These are phyloP conservation scores for Eremomyces bilateralis DNA, from an alignment of 495 filamentous ascomycete species.

Conservation along the genomic window DNA sequence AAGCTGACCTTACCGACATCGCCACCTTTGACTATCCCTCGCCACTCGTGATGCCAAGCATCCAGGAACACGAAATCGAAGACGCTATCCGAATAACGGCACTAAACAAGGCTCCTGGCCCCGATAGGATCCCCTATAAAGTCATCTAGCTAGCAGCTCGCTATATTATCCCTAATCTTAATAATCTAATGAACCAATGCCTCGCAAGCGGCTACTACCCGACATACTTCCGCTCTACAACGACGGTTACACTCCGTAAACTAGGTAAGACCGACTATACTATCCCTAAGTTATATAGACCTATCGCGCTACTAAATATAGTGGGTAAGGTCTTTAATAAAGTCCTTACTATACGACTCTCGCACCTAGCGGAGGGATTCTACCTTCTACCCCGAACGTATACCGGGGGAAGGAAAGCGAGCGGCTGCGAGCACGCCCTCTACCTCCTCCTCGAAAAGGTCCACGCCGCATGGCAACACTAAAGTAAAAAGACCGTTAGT, in stretches of 20 bases:
- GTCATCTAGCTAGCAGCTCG: conserved; percentile 6
- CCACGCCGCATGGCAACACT: conserved; percentile 5
- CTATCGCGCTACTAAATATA: conserved; percentile 18
- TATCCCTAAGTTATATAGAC: conserved; percentile 14
- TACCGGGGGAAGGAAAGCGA: conserved; percentile 8
- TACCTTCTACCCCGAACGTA: conserved; percentile 12
- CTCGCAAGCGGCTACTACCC: conserved; percentile 11
- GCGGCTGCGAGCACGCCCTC: conserved; percentile 11
- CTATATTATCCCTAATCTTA: conserved; percentile 1
- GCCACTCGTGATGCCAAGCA: conserved; percentile 7
- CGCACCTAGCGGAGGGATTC: conserved; percentile 9
- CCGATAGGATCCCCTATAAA: conserved; percentile 11
- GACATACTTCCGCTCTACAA: conserved; percentile 11
- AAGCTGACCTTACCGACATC: conserved; percentile 14
- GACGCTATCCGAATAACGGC: conserved; percentile 7
- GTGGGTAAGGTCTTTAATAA: conserved; percentile 17
- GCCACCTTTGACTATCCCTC: conserved; percentile 5
- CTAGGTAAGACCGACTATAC: conserved; percentile 13
- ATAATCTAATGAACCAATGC: conserved; percentile 1
- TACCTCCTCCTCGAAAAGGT: conserved; percentile 11
- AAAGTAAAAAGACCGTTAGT: conserved; percentile 1
- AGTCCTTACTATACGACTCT: conserved; percentile 11
- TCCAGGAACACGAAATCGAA: conserved; percentile 9
- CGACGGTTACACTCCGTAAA: conserved; percentile 18
- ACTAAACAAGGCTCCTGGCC: conserved; percentile 14